Conservation (phyloP, 2,329 filamentous ascomycete genomes). For the Diaporthe vaccinii region DNA sequence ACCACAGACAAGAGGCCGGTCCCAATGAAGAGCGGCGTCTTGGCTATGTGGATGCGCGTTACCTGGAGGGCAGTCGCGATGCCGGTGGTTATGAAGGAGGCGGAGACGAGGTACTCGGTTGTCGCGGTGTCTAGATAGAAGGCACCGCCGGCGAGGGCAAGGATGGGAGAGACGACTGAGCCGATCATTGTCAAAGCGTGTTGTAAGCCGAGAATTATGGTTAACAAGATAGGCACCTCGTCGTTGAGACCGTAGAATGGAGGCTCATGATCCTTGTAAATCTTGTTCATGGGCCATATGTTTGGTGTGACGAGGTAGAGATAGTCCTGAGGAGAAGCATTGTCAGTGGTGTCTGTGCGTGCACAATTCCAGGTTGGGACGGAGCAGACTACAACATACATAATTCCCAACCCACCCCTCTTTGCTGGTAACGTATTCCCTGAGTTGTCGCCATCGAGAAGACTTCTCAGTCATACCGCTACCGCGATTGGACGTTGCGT, state of each 20-base stretch:
- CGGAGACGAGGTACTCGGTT: constrained; percentile 77
- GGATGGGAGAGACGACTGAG: constrained; percentile 69
- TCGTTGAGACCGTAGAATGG: constrained; percentile 80
- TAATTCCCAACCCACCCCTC: constrained; percentile 56
- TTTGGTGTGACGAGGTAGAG: constrained; percentile 55
- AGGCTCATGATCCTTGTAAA: constrained; percentile 59
- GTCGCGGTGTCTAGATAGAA: constrained; percentile 68
- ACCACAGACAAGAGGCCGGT: constrained; percentile 78
- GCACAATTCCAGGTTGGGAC: neutral
- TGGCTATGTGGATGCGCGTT: constrained; percentile 72
- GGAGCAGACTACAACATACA: constrained; percentile 44
- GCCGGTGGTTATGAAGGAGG: constrained; percentile 76
- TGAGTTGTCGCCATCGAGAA: constrained; percentile 9
- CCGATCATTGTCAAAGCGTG: constrained; percentile 78
- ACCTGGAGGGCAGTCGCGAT: constrained; percentile 77
- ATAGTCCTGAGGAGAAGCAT: constrained; percentile 49
- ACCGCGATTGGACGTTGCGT: neutral
- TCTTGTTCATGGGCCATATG: constrained; percentile 74
- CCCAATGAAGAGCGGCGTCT: constrained; percentile 73
- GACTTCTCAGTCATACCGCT: constrained; percentile 5
- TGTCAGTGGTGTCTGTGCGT: constrained; percentile 15
- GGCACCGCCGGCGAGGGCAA: constrained; percentile 70
- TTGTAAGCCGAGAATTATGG: constrained; percentile 76
- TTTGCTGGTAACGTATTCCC: constrained; percentile 49
- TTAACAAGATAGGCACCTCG: constrained; percentile 75